A percentile compares a stretch with the other conserved stretches of the same genome.
phyloP scores from a whole-genome alignment of 495 filamentous ascomycete genomes.

The Evernia prunastri region DNA sequence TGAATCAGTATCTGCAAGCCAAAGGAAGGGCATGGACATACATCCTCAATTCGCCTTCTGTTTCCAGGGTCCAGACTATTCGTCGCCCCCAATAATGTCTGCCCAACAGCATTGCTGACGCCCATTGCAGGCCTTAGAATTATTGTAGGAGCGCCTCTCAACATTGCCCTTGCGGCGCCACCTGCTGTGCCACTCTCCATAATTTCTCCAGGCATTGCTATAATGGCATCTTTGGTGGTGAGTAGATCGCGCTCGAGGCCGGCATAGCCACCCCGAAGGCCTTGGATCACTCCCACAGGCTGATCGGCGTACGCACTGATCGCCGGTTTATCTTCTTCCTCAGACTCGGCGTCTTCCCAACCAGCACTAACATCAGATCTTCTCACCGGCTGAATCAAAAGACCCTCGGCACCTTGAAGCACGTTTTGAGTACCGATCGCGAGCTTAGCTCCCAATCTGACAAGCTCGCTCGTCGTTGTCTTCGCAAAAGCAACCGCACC shows the following conservation, averaged over 20 bases:
- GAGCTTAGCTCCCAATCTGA: constrained; percentile 88
- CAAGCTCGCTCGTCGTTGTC: constrained; percentile 84
- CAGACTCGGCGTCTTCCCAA: constrained; percentile 57
- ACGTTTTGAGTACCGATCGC: constrained; percentile 91
- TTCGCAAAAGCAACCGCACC: constrained; percentile 83
- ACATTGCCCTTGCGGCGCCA: constrained; percentile 74
- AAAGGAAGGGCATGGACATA: background rate
- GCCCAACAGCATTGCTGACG: constrained; percentile 79
- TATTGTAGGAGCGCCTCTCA: constrained; percentile 78
- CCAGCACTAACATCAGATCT: constrained; percentile 34
- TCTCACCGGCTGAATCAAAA: constrained; percentile 49
- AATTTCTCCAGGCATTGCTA: constrained; percentile 88
- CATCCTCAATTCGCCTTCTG: constrained; percentile 73
- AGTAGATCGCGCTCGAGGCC: constrained; percentile 82
- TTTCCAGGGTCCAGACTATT: constrained; percentile 86
- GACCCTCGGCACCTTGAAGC: constrained; percentile 77
- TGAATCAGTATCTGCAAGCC: constrained; percentile 3
- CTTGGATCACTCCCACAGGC: constrained; percentile 78
- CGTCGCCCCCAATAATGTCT: constrained; percentile 86
- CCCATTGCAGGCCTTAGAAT: constrained; percentile 88
- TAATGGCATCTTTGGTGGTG: constrained; percentile 78
- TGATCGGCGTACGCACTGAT: constrained; percentile 91
- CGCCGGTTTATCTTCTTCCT: constrained; percentile 61
- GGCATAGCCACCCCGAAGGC: constrained; percentile 71
- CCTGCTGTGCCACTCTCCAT: constrained; percentile 79